A percentile compares a stretch with the other conserved stretches of the same genome.
Evolutionary conservation across 306 rosid species (phyloP).

Genomic region (Prunus armeniaca): DNA sequence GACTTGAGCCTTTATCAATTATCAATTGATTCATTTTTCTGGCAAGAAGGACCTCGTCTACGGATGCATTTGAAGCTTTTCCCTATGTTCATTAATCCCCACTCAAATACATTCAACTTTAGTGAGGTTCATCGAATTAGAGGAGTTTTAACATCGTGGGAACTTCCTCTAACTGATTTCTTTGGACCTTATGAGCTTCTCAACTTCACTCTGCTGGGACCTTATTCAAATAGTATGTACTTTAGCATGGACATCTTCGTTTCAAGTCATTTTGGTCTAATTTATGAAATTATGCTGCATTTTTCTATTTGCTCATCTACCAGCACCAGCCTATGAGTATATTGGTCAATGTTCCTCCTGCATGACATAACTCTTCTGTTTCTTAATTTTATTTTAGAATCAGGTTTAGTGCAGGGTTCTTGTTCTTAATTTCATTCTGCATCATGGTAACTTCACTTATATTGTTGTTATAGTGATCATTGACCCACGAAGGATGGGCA

Average conservation of each 20-base stretch:
- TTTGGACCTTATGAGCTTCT: slow-evolving; percentile 93
- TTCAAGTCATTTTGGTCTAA: not conserved
- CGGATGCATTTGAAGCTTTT: slow-evolving; percentile 68
- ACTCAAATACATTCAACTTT: slow-evolving; percentile 27
- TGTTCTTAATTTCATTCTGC: slow-evolving; percentile 18
- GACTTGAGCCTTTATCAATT: slow-evolving; percentile 48
- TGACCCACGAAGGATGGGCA: slow-evolving; percentile 17
- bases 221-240: slow-evolving; percentile 49
- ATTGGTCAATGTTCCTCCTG: not conserved
- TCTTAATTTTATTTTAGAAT: too few species aligned
- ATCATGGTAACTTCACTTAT: not conserved
- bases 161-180: slow-evolving; percentile 40
- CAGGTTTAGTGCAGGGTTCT: not conserved
- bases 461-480: slow-evolving; percentile 31
- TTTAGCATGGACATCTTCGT: slow-evolving; percentile 5
- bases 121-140: slow-evolving; percentile 55
- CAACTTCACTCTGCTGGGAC: slow-evolving; percentile 59
- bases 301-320: not conserved
- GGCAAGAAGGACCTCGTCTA: slow-evolving; percentile 87
- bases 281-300: slow-evolving; percentile 4
- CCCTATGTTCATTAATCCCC: slow-evolving; percentile 33
- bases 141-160: slow-evolving; percentile 45
- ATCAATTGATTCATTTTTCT: slow-evolving; percentile 43
- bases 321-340: too few species aligned
- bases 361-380: not conserved